Evolutionary conservation across 169 alveolate genomes (phyloP).

Genomic region (Plasmodium malariae): DNA sequence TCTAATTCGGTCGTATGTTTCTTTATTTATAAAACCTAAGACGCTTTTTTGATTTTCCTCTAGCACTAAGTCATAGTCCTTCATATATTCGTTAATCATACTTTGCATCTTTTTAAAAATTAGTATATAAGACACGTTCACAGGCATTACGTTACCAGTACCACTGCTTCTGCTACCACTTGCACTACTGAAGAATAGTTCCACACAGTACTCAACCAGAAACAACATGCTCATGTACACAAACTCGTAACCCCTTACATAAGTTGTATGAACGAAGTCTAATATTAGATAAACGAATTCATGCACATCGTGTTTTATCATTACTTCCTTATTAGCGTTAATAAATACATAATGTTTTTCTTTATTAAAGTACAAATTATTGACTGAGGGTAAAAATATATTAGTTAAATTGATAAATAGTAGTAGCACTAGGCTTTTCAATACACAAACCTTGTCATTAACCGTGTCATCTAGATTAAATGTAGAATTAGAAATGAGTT

Average conservation of each 20-base stretch:
- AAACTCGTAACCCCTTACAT: conserved; percentile 51
- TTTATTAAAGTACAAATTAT: conserved; percentile 1
- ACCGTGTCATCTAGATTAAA: conserved; percentile 26
- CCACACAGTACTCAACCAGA: conserved; percentile 22
- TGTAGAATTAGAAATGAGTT: too few species aligned
- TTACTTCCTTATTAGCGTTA: not conserved
- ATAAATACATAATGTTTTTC: conserved; percentile 12
- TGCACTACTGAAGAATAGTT: not conserved
- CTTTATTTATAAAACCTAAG: conserved; percentile 1
- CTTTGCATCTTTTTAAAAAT: conserved; percentile 9
- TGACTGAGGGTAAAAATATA: conserved; percentile 33
- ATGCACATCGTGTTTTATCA: conserved; percentile 6
- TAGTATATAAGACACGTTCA: conserved; percentile 16
- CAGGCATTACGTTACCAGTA: not conserved
- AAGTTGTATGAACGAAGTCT: conserved; percentile 10
- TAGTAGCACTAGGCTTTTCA: conserved; percentile 13
- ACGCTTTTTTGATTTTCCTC: not conserved
- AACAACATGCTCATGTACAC: conserved; percentile 35
- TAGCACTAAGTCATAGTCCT: not conserved
- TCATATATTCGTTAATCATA: conserved; percentile 4
- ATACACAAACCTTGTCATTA: not conserved
- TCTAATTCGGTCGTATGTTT: conserved; percentile 4
- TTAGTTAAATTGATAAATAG: conserved; percentile 21
- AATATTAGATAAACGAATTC: conserved; percentile 4
- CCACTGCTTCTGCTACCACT: too few species aligned